Evolutionary conservation across 2,329 filamentous ascomycete species (phyloP), one percentile per base, ranked within the genome.

Genomic region (Aschersonia sp.): DNA sequence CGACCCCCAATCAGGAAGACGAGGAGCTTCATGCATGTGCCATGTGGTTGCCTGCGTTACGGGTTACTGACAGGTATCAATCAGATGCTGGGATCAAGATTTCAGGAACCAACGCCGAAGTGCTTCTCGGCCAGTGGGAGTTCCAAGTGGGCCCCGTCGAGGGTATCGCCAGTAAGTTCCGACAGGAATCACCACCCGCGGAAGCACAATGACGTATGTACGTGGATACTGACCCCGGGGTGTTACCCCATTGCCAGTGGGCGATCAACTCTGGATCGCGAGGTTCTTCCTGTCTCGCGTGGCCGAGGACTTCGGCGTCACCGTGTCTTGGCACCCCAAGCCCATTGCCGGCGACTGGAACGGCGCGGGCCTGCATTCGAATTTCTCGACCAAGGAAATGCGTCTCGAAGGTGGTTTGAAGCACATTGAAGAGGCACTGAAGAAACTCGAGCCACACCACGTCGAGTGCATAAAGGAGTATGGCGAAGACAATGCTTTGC

Each of bases 31-130:
- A 20, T 20, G 20, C 20, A 20, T 20, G 20, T 20, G 20, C 20
- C 20, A 20, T 20, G 20, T 20, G 20, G 20, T 20, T 20, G 20
- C 20, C 20, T 20, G 20, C 20, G 20, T 20, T 20, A 20, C 20
- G 20, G 20, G 20, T 20, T 20, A 38, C 35, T 38, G 12, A 40
- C 44, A 35, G 5, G 32, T 29, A 45, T 5, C 3, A 3, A 1
- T 5, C 4, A 62, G 63, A 88, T 67, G 80, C 91, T 51, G 84
- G 85, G 51, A 77, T 98, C 70, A 82, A 89, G 67, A 97, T 98
- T 69, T 95, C 89, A 30, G 92, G 92, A 62, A 97, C 92, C 73
- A 98, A 98, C 70, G 92, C 92, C 56, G 92, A 98, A 78, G 92
- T 98, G 62, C 52, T 54, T 48, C 85, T 89, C 54, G 89, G 85